Conservation (phyloP, 2,329 filamentous ascomycete genomes). For the Claviceps quebecensis region DNA sequence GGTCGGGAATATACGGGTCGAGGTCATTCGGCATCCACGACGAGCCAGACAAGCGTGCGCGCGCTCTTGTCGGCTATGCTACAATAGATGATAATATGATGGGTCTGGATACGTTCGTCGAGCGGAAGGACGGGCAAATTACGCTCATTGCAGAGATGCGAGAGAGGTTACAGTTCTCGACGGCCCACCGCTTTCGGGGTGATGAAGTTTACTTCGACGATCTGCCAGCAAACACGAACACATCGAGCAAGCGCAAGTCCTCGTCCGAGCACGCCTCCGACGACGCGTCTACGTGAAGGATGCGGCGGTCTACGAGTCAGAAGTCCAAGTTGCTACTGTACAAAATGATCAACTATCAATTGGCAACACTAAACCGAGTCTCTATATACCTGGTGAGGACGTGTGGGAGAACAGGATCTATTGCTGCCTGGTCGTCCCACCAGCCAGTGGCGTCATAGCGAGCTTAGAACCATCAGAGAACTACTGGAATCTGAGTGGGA, state of each 20-base stretch:
- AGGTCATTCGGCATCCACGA: slow-evolving; percentile 7
- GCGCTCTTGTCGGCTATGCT: slow-evolving; percentile 9
- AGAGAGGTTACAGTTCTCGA: slow-evolving; percentile 4
- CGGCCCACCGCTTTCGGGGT: slow-evolving; percentile 3
- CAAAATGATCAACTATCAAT: background rate
- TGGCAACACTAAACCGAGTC: slow-evolving; percentile 3
- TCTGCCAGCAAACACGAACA: background rate
- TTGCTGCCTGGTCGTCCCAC: slow-evolving; percentile 6
- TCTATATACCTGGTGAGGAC: slow-evolving; percentile 6
- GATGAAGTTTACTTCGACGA: too few species aligned
- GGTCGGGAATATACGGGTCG: slow-evolving; percentile 9
- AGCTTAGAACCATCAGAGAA: background rate
- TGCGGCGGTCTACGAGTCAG: slow-evolving; percentile 5
- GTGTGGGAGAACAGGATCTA: slow-evolving; percentile 7
- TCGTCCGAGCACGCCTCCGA: background rate
- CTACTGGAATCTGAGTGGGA: slow-evolving; percentile 2
- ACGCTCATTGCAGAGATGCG: slow-evolving; percentile 4
- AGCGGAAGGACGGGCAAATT: background rate
- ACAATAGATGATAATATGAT: slow-evolving; percentile 9
- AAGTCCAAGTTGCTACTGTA: background rate
- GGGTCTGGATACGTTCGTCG: slow-evolving; percentile 7
- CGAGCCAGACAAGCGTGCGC: slow-evolving; percentile 8
- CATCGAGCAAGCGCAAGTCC: background rate
- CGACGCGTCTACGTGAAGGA: slow-evolving; percentile 6
- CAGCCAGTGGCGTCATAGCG: slow-evolving; percentile 5